Evolutionary conservation across 371 early-diverging fungal species (phyloP), one percentile per base, ranked within the genome.

Genomic region (Amoeboaphelidium protococcarum): DNA sequence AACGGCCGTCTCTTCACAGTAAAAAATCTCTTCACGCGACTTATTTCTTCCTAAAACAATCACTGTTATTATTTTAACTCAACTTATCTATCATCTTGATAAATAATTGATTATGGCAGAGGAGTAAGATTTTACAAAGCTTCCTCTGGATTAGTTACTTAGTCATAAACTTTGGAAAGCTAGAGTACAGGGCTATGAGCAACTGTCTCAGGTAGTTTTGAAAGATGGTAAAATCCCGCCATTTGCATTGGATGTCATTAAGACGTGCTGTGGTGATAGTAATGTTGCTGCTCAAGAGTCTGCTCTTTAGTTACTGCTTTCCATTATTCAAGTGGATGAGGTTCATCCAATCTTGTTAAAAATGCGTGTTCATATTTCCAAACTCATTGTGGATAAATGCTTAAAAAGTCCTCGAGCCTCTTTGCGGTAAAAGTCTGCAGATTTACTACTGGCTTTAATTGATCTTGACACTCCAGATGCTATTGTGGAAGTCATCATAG

Each of bases 101-200:
- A 10, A 49, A 13, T 25, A 16, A 26, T 22, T 16, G 19, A 21
- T 10, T 19, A 52, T 52, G 52, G 57, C 61, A 27, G 61, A 58
- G 22, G 56, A 60, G 23, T 69, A 78, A 52, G 78, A 79, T 59
- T 81, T 72, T 51, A 58, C 64, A 45, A 54, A 62, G 49, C 63
- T 79, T 45, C 72, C 80, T 26, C 62, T 78, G 26, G 51, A 54
- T 41, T 77, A 79, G 49, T 62, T 72, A 54, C 59, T 79, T 43
- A 64, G 65, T 23, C 78, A 80, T 59, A 10, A 89, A 89, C 58
- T 71, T 37, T 94, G 94, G 94, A 91, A 94, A 59, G 94, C 84
- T 23, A 77, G 94, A 51, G 64, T 78, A 44, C 69, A 66, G 22
- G 94, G 80, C 13, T 94, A 84, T 61, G 77, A 76, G 31, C 83